Conservation (phyloP, 1,284 basidiomycete species). For the Stereum hirsutum region DNA sequence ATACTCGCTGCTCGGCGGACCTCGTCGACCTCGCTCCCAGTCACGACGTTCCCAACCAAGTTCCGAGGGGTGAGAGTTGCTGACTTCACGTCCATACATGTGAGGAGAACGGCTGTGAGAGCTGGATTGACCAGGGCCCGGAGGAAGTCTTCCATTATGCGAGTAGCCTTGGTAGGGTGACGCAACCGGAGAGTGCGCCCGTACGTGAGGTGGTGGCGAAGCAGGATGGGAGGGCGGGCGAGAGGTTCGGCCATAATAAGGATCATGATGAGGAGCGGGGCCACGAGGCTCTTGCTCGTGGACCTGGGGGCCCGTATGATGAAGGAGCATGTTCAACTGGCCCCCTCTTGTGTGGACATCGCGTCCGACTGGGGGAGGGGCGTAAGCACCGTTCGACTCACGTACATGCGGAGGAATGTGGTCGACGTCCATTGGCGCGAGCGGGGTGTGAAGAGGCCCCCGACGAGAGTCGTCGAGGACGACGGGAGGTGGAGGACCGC, state of each 20-base stretch:
- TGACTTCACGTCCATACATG: slow-evolving; percentile 38
- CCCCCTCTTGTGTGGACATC: too few relatives aligned
- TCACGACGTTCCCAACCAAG: slow-evolving; percentile 45
- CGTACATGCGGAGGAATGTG: slow-evolving; percentile 43
- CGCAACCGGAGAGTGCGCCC: slow-evolving; percentile 36
- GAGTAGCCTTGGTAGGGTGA: slow-evolving; percentile 36
- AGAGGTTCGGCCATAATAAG: slow-evolving; percentile 38
- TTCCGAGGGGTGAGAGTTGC: slow-evolving; percentile 19
- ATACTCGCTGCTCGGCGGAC: slow-evolving; percentile 39
- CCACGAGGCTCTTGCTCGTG: slow-evolving; percentile 1
- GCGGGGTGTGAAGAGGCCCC: slow-evolving; percentile 52
- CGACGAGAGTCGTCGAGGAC: slow-evolving; percentile 64
- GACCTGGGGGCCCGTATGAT: slow-evolving; percentile 55
- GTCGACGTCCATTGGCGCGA: slow-evolving; percentile 82
- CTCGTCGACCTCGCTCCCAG: slow-evolving; percentile 36
- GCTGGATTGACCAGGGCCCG: slow-evolving; percentile 39
- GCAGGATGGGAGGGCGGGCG: slow-evolving; percentile 42
- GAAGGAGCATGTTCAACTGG: slow-evolving; percentile 48
- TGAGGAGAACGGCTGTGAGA: slow-evolving; percentile 47
- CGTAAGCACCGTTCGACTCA: slow-evolving; percentile 36
- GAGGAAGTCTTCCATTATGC: slow-evolving; percentile 33
- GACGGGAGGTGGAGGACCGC: slow-evolving; percentile 71
- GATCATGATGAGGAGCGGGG: slow-evolving; percentile 30
- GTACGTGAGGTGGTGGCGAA: slow-evolving; percentile 36
- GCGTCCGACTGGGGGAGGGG: slow-evolving; percentile 30